Evolutionary conservation across 2,329 filamentous ascomycete species (phyloP), one percentile per base, ranked within the genome.

Genomic region (Trichoderma afroharzianum): DNA sequence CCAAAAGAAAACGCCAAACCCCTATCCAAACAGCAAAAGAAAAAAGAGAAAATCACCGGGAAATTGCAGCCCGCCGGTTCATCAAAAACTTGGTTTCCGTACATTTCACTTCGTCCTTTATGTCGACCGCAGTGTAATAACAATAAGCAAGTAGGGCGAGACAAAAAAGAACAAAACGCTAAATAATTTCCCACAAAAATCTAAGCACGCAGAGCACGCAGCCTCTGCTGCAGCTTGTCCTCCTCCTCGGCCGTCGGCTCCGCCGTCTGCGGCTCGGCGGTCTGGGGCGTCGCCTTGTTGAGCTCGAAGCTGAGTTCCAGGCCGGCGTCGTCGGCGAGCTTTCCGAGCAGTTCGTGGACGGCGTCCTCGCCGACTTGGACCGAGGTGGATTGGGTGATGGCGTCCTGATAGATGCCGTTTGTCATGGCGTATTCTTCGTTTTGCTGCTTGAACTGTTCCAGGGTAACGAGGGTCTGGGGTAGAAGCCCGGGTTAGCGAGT

Each of bases 261-360:
- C 72, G 85, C 86, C 15, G 87, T 83, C 78, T 86, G 83, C 18
- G 91, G 88, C 61, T 91, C 90, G 30, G 86, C 85, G 76, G 85
- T 87, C 74, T 85, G 85, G 26, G 88, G 85, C 53, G 85, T 86
- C 3, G 87, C 86, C 71, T 84, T 80, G 77, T 83, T 87, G 74
- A 97, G 90, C 82, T 96, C 93, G 79, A 92, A 88, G 75, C 90
- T 90, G 73, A 97, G 85, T 81, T 96, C 92, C 67, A 97, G 88
- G 68, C 94, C 94, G 11, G 93, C 93, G 81, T 97, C 94, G 80
- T 97, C 94, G 74, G 94, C 94, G 57, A 96, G 89, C 82, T 97
- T 92, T 74, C 89, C 91, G 82, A 97, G 92, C 73, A 97, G 83
- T 75, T 93, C 90, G 80, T 97, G 94, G 2, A 97, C 93, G 75